Conservation (phyloP, 306 rosid species). For the Trifolium fragiferum region DNA sequence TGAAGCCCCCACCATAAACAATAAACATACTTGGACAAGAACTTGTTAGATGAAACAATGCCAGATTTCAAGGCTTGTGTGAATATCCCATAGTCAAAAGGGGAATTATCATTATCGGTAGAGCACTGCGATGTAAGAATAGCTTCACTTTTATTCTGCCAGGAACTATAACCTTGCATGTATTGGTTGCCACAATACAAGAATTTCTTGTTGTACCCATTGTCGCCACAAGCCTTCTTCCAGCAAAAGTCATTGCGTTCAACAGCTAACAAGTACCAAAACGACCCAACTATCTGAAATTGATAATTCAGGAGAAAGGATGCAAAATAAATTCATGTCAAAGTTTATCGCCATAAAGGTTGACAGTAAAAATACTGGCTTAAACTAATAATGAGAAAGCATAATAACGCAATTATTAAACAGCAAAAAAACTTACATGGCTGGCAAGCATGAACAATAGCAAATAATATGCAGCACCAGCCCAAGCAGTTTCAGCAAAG, state of each 20-base stretch:
- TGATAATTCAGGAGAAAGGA: constrained; percentile 18
- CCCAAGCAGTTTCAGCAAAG: constrained; percentile 99
- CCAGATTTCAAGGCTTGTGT: constrained; percentile 65
- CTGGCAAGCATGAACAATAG: constrained; percentile 96
- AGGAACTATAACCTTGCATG: constrained; percentile 42
- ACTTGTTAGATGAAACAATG: constrained; percentile 68
- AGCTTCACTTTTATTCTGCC: constrained; percentile 47
- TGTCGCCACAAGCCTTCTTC: constrained; percentile 64
- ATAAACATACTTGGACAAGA: constrained; percentile 80
- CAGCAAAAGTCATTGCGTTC: constrained; percentile 94
- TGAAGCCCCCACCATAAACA: constrained; percentile 99
- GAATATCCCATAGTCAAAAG: constrained; percentile 86
- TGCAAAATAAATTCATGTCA: constrained; percentile 21
- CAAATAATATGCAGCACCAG: constrained; percentile 96
- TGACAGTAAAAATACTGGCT: neutral
- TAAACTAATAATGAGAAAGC: too few relatives aligned
- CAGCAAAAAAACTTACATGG: constrained; percentile 73
- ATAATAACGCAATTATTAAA: neutral
- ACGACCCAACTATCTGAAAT: constrained; percentile 91
- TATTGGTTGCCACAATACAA: constrained; percentile 71
- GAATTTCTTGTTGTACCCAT: constrained; percentile 52
- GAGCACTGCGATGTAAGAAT: constrained; percentile 50
- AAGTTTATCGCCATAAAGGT: constrained; percentile 10
- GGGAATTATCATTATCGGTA: constrained; percentile 34
- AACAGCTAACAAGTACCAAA: constrained; percentile 93